These are phyloP conservation scores for Alternaria alternata DNA, from an alignment of 2,329 filamentous ascomycete genomes.

Conservation along the genomic window DNA sequence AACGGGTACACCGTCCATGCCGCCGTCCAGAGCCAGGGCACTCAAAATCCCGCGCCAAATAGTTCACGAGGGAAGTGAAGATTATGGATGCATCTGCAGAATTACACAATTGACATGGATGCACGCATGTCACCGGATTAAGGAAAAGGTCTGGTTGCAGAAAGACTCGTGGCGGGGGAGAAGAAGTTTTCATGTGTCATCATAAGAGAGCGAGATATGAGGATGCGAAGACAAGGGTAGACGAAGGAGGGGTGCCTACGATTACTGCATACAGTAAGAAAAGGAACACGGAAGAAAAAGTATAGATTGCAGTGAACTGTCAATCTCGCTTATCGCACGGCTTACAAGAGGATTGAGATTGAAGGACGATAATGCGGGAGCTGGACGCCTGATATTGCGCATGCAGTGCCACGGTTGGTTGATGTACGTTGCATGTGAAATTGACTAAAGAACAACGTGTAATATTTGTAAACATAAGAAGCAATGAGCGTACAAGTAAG, in stretches of 20 bases:
- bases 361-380: neutral
- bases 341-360: neutral
- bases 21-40: neutral
- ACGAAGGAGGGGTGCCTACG: neutral
- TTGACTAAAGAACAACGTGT: neutral
- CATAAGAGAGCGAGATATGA: neutral
- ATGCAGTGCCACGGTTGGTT: neutral
- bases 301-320: slow-evolving; percentile 5
- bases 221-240: neutral
- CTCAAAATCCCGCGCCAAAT: neutral
- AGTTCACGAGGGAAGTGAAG: neutral
- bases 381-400: neutral
- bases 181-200: neutral
- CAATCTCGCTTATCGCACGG: slow-evolving; percentile 12
- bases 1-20: neutral
- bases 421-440: neutral
- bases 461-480: neutral
- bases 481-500: slow-evolving; percentile 5
- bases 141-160: neutral
- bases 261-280: neutral
- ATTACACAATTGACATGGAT: neutral
- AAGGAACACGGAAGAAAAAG: neutral
- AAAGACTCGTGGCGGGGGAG: neutral
- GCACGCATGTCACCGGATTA: neutral
- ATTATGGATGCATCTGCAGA: neutral